Evolutionary conservation across 768 basidiomycete species (phyloP).

Genomic region (Lanmaoa rubissima): DNA sequence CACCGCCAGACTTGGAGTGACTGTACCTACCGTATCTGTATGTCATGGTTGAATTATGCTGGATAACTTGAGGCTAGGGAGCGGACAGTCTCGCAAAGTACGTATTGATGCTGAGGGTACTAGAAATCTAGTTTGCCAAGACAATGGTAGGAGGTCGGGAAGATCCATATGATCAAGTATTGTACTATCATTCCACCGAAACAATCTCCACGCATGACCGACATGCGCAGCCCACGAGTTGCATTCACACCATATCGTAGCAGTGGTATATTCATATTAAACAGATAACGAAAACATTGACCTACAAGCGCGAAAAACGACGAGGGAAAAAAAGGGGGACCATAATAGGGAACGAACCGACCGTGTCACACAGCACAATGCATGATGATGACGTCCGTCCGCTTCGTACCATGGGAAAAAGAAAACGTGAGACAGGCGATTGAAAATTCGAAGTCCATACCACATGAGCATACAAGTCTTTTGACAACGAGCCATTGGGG

Average conservation of each 20-base stretch:
- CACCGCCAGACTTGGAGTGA: slow-evolving; percentile 36
- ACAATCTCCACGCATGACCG: too few species aligned
- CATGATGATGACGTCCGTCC: slow-evolving; percentile 10
- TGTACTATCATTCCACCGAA: too few species aligned
- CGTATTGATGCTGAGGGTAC: too few species aligned
- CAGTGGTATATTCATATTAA: slow-evolving; percentile 24
- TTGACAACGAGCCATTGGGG: slow-evolving; percentile 11
- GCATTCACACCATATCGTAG: background rate
- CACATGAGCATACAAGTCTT: slow-evolving; percentile 23
- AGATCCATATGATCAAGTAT: too few species aligned
- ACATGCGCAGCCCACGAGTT: background rate
- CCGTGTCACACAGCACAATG: slow-evolving; percentile 29
- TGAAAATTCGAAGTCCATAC: slow-evolving; percentile 25
- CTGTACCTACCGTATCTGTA: background rate
- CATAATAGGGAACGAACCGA: slow-evolving; percentile 27
- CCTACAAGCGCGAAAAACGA: background rate
- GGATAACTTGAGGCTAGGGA: too few species aligned
- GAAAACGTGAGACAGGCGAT: slow-evolving; percentile 20
- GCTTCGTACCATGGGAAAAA: slow-evolving; percentile 21
- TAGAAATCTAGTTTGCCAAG: too few species aligned
- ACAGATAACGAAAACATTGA: slow-evolving; percentile 5
- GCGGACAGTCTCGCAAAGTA: too few species aligned
- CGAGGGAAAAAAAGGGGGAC: background rate
- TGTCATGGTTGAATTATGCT: too few species aligned
- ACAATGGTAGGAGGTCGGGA: too few species aligned